Percentiles rank a stretch among this genome's conserved stretches.
Evolutionary conservation across 2,329 filamentous ascomycete genomes (phyloP).

Genomic region (Phyllosticta citrichinensis): DNA sequence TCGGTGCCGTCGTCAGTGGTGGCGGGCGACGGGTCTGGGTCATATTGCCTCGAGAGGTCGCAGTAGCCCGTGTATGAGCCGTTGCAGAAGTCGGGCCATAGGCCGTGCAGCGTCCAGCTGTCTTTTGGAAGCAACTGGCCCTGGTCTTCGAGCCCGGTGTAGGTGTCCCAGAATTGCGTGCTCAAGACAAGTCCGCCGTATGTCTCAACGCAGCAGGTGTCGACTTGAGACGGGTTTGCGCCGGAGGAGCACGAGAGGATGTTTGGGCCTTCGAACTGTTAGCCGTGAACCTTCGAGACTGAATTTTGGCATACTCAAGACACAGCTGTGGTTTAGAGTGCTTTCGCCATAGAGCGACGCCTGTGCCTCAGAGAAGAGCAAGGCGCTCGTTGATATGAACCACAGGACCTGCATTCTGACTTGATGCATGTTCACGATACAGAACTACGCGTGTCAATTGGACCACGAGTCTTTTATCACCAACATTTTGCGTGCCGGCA

Average conservation of each 20-base stretch:
- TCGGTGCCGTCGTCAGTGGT: slow-evolving; percentile 47
- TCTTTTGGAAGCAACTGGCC: slow-evolving; percentile 50
- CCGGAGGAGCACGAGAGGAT: slow-evolving; percentile 25
- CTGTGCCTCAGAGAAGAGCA: slow-evolving; percentile 15
- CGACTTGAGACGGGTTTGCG: slow-evolving; percentile 30
- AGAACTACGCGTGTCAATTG: neutral
- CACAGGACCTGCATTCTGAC: neutral
- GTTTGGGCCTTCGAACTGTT: neutral
- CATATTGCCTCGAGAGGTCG: slow-evolving; percentile 54
- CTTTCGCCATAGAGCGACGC: slow-evolving; percentile 40
- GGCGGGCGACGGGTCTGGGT: slow-evolving; percentile 51
- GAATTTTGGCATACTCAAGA: slow-evolving; percentile 28
- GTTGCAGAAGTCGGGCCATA: slow-evolving; percentile 46
- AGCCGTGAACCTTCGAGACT: slow-evolving; percentile 13
- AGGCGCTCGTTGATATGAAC: neutral
- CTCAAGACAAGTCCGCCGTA: slow-evolving; percentile 52
- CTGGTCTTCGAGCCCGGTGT: slow-evolving; percentile 48
- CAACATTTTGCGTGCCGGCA: neutral
- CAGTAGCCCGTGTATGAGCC: slow-evolving; percentile 59
- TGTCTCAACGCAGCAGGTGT: slow-evolving; percentile 57
- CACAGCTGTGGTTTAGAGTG: slow-evolving; percentile 48
- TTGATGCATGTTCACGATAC: neutral
- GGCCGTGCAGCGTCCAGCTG: slow-evolving; percentile 50
- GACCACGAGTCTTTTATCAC: neutral
- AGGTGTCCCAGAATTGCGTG: slow-evolving; percentile 57